Evolutionary conservation across 1,284 basidiomycete species (phyloP), one percentile per base, ranked within the genome.

Genomic region (Singerocomus rubriflavus): DNA sequence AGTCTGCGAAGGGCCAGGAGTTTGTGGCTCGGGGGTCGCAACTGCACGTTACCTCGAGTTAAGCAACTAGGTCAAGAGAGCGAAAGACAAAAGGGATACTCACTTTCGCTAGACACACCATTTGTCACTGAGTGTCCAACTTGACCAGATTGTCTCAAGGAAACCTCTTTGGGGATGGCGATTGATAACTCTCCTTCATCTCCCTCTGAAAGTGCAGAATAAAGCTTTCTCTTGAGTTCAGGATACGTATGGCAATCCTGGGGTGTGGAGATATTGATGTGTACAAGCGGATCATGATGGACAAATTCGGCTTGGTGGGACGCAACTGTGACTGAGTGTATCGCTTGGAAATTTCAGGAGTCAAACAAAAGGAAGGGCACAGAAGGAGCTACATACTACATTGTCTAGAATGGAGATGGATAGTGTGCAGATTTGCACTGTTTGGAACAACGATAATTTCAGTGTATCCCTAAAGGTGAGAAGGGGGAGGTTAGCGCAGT

Each of bases 161-260:
- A 78, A 16, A 93, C 88, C 54, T 92, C 88, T 55, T 78, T 78
- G 2, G 95, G 93, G 47, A 99, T 84, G 16, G 87, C 81, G 60
- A 99, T 93, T 13, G 92, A 92, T 35, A 99, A 71, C 69, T 98
- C 97, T 53, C 97, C 96, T 65, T 97, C 91, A 55, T 94, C 92
- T 39, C 85, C 82, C 61, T 98, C 95, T 51, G 91, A 84, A 38
- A 93, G 77, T 0, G 94, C 91, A 0, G 92, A 84, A 73, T 93
- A 99, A 30, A 97, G 71, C 71, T 88, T 91, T 48, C 96, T 82
- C 77, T 98, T 98, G 55, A 97, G 78, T 67, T 98, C 96, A 7
- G 93, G 91, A 71, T 98, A 94, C 37, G 83, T 80, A 62, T 94
- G 91, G 51, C 91, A 88, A 63, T 98, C 93, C 55, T 84, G 80